Percentiles rank a stretch among this genome's conserved stretches.
Conservation (phyloP, 2,329 filamentous ascomycete genomes). For the Coniochaeta hoffmannii region DNA sequence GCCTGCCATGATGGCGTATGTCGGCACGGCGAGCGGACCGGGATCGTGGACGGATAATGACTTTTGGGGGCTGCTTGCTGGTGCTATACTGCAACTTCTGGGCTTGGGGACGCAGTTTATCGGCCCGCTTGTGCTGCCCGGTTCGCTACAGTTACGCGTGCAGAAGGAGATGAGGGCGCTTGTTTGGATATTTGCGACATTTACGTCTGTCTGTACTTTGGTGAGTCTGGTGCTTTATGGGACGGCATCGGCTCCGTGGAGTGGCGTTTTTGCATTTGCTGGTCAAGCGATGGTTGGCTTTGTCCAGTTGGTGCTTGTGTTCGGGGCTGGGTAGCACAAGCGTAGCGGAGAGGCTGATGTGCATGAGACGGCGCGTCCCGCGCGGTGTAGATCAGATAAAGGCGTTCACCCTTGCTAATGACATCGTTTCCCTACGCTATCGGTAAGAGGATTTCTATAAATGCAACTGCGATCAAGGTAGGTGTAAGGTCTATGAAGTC, state of each 20-base stretch:
- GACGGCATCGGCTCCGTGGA: background rate
- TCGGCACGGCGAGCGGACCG: background rate
- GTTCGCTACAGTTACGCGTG: background rate
- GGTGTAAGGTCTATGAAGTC: no score
- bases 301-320: background rate
- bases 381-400: no score
- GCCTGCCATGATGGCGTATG: background rate
- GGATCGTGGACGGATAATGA: background rate
- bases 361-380: no score
- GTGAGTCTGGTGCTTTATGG: background rate
- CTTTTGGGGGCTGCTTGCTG: background rate
- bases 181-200: background rate
- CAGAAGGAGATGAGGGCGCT: background rate
- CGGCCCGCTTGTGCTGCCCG: background rate
- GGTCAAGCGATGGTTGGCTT: background rate
- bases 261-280: background rate
- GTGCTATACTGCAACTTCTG: background rate
- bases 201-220: background rate
- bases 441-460: no score
- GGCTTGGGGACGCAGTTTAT: background rate
- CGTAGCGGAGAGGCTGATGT: no score
- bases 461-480: no score
- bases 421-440: no score
- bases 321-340: background rate
- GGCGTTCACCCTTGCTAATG: no score